These are phyloP conservation scores for Trichoderma hamatum DNA, from an alignment of 2,329 filamentous ascomycete species.

Conservation along the genomic window DNA sequence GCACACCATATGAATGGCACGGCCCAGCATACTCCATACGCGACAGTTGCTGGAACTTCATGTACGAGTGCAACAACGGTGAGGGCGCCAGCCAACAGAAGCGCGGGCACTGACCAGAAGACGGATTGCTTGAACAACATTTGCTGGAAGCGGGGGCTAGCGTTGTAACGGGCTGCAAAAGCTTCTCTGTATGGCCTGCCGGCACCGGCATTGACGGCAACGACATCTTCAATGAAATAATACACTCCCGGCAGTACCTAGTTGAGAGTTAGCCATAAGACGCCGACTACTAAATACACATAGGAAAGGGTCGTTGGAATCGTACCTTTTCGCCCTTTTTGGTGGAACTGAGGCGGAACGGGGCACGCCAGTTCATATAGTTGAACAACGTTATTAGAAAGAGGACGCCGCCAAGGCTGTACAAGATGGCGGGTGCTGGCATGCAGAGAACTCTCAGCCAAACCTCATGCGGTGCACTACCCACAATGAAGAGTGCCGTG, in stretches of 20 bases:
- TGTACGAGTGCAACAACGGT: slow-evolving; percentile 44
- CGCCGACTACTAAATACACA: not conserved
- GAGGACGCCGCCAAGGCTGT: slow-evolving; percentile 49
- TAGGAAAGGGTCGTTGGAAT: not conserved
- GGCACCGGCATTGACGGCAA: slow-evolving; percentile 67
- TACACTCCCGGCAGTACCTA: slow-evolving; percentile 62
- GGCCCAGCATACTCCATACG: slow-evolving; percentile 46
- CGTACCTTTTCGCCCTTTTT: slow-evolving; percentile 54
- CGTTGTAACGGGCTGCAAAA: slow-evolving; percentile 46
- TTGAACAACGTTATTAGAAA: slow-evolving; percentile 43
- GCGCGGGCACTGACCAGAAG: slow-evolving; percentile 47
- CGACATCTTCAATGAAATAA: slow-evolving; percentile 68
- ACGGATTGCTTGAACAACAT: slow-evolving; percentile 47
- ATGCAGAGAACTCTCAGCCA: slow-evolving; percentile 55
- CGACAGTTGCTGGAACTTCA: slow-evolving; percentile 40
- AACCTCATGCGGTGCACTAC: slow-evolving; percentile 54
- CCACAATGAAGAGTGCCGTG: slow-evolving; percentile 54
- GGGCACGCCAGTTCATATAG: slow-evolving; percentile 49
- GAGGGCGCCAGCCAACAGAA: slow-evolving; percentile 43
- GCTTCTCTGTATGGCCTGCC: slow-evolving; percentile 48
- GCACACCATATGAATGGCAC: slow-evolving; percentile 45
- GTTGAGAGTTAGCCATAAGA: not conserved
- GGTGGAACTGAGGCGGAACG: slow-evolving; percentile 66
- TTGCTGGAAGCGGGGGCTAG: slow-evolving; percentile 46
- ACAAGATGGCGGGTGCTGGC: slow-evolving; percentile 55